Conservation (phyloP, 768 basidiomycete genomes). For the Pleurotus tuber-regium region DNA sequence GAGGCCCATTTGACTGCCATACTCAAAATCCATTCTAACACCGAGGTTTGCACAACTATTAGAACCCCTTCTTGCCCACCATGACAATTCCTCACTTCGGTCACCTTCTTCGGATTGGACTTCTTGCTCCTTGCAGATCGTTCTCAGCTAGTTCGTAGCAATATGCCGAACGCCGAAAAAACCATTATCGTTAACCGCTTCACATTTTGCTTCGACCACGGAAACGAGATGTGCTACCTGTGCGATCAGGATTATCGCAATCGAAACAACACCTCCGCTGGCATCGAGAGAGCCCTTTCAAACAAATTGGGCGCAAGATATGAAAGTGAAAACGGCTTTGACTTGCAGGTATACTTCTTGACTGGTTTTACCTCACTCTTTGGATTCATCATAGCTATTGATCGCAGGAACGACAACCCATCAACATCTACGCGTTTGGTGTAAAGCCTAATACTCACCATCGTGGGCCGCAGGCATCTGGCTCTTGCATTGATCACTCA, state of each 20-base stretch:
- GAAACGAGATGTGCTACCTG: slow-evolving; percentile 12
- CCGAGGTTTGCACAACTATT: background rate
- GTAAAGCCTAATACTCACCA: slow-evolving; percentile 15
- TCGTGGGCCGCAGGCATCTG: slow-evolving; percentile 15
- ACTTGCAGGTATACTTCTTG: slow-evolving; percentile 9
- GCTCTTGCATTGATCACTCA: slow-evolving; percentile 14
- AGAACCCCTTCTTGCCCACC: background rate
- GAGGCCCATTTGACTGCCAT: background rate
- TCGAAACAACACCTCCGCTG: slow-evolving; percentile 9
- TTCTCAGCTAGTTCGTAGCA: background rate
- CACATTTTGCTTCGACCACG: slow-evolving; percentile 16
- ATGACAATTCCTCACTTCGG: background rate
- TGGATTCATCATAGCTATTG: background rate
- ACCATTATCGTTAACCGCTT: slow-evolving; percentile 16
- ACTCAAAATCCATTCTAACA: background rate
- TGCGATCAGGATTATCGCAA: slow-evolving; percentile 15
- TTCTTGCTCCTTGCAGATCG: background rate
- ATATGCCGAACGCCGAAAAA: slow-evolving; percentile 2
- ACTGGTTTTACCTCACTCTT: background rate
- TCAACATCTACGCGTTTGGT: slow-evolving; percentile 15
- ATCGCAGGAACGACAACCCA: slow-evolving; percentile 8
- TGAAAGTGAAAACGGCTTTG: slow-evolving; percentile 11
- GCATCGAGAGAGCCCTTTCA: slow-evolving; percentile 4
- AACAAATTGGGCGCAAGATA: slow-evolving; percentile 11
- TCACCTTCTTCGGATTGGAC: too few species aligned